Conservation (phyloP, 2,329 filamentous ascomycete species). For the Septoria linicola region DNA sequence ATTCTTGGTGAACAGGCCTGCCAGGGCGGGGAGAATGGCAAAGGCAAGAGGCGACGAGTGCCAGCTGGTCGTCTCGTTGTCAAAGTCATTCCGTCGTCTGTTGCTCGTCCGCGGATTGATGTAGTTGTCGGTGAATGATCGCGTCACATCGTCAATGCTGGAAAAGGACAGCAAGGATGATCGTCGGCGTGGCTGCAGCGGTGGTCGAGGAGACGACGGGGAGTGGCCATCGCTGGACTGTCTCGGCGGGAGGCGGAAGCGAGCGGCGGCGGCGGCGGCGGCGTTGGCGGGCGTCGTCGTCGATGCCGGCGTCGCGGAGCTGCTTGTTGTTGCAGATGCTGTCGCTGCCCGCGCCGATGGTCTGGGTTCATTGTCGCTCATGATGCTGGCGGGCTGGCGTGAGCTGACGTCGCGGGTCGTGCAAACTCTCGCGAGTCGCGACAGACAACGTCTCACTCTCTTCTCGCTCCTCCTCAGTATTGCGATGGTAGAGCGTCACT, state of each 20-base stretch:
- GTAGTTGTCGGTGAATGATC: conserved; percentile 68
- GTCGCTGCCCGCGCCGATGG: conserved; percentile 2
- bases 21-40: conserved; percentile 81
- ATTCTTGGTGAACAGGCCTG: conserved; percentile 79
- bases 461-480: too few species aligned
- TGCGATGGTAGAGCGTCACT: too few species aligned
- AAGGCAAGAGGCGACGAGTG: conserved; percentile 79
- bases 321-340: conserved; percentile 10
- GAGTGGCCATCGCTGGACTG: conserved; percentile 23
- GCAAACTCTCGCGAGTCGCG: conserved; percentile 1
- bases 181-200: conserved; percentile 54
- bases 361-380: conserved; percentile 11
- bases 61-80: conserved; percentile 65
- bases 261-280: conserved; percentile 22
- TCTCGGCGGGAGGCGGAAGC: conserved; percentile 26
- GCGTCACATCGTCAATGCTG: conserved; percentile 65
- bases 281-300: conserved; percentile 13
- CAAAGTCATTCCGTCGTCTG: conserved; percentile 38
- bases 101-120: conserved; percentile 50
- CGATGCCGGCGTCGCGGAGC: conserved; percentile 1
- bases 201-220: conserved; percentile 26
- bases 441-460: too few species aligned
- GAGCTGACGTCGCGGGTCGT: conserved; percentile 6
- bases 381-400: conserved; percentile 12
- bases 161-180: conserved; percentile 78